Evolutionary conservation across 148 eudicot genomes (phyloP), one percentile per base, ranked within the genome.

Genomic region (Persicaria tinctoria): DNA sequence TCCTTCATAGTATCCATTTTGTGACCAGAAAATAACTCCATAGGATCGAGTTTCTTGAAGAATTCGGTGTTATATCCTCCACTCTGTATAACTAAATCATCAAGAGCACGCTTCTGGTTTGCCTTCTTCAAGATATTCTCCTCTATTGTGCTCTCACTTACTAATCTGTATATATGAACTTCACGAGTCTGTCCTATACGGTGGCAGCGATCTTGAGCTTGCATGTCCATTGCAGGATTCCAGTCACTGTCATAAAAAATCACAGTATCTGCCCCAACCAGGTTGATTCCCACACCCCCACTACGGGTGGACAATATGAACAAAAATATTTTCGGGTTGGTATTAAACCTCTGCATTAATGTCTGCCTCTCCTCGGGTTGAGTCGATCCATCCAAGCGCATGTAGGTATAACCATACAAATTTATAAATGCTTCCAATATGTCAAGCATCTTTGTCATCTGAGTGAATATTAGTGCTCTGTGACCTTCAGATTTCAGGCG

Each of bases 391-490:
- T 96, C 99, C 76, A 96, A 83, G 48, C 99, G 99, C 99, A 96
- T 87, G 85, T 92, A 96, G 71, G 97, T 96, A 77, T 96, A 96
- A 55, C 99, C 99, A 79, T 96, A 96, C 79, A 96, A 76, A 76
- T 86, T 96, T 72, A 96, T 96, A 77, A 96, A 96, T 38, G 95
- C 94, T 87, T 96, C 99, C 85, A 96, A 83, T 59, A 96, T 75
- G 81, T 96, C 99, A 84, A 96, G 97, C 99, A 96, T 92, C 83
- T 96, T 96, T 74, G 99, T 96, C 99, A 96, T 96, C 80, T 96
- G 99, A 78, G 99, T 96, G 81, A 96, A 96, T 73, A 96, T 92
- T 70, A 96, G 78, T 49, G 99, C 99, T 78, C 99, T 80, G 51
- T 88, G 99, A 79, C 99, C 99, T 83, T 89, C 99, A 62, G 90